Evolutionary conservation across 2,329 filamentous ascomycete genomes (phyloP).

Genomic region (Ampelomyces quisqualis): DNA sequence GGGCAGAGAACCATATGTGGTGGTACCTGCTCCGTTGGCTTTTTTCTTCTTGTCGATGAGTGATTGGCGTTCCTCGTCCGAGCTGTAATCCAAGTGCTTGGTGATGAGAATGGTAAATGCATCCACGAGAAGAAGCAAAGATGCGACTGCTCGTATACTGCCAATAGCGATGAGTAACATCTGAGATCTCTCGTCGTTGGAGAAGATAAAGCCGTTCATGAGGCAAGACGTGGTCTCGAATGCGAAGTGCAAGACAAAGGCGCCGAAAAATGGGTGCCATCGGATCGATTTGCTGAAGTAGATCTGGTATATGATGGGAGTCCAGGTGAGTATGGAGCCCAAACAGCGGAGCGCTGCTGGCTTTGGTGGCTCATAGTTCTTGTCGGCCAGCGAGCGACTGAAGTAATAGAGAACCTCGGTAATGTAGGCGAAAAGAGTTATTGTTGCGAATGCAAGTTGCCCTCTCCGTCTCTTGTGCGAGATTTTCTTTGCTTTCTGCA

Average conservation of each 20-base stretch:
- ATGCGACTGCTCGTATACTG: conserved; percentile 23
- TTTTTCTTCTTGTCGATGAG: conserved; percentile 53
- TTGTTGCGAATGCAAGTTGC: conserved; percentile 13
- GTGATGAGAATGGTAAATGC: conserved; percentile 32
- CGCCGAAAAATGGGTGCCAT: conserved; percentile 41
- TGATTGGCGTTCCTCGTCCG: conserved; percentile 61
- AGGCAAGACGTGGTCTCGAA: conserved; percentile 35
- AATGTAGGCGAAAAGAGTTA: conserved; percentile 27
- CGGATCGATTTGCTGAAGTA: conserved; percentile 24
- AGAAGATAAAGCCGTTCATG: conserved; percentile 23
- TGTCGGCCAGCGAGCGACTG: conserved; percentile 29
- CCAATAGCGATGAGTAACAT: conserved; percentile 28
- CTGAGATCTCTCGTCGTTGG: conserved; percentile 12
- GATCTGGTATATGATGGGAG: conserved; percentile 25
- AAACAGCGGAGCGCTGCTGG: conserved; percentile 38
- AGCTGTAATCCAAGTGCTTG: conserved; percentile 35
- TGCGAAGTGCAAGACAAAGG: conserved; percentile 35
- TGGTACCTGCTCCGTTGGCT: conserved; percentile 42
- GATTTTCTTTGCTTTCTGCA: conserved; percentile 35
- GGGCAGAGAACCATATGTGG: conserved; percentile 41
- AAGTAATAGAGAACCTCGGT: conserved; percentile 40
- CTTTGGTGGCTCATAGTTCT: conserved; percentile 34
- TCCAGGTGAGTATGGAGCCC: conserved; percentile 40
- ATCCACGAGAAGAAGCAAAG: conserved; percentile 30
- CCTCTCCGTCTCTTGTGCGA: conserved; percentile 27